These are phyloP conservation scores for Scalesia atractyloides DNA, from an alignment of 129 eudicot species.

Conservation along the genomic window DNA sequence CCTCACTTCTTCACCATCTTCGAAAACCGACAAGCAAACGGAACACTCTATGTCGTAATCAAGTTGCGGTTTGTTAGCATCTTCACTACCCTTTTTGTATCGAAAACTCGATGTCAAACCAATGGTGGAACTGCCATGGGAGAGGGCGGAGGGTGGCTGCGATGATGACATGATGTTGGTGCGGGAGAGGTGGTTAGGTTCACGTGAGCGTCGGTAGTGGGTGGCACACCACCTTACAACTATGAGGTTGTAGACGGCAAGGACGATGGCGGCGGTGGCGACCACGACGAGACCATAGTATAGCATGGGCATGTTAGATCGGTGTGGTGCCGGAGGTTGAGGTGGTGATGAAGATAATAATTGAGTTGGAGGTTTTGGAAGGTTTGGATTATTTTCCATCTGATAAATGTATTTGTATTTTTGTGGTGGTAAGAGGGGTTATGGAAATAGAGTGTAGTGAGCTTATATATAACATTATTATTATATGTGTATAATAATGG, in stretches of 20 bases:
- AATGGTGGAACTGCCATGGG: not conserved
- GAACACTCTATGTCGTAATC: constrained; percentile 44
- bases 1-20: constrained; percentile 69
- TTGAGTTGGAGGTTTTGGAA: constrained; percentile 20
- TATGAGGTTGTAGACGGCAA: constrained; percentile 60
- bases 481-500: too few species aligned
- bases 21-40: constrained; percentile 66
- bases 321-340: not conserved
- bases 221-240: constrained; percentile 49
- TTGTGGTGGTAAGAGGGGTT: constrained; percentile 16
- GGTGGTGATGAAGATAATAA: constrained; percentile 13
- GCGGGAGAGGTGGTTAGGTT: not conserved
- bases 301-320: constrained; percentile 45
- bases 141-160: constrained; percentile 12
- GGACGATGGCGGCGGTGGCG: constrained; percentile 58
- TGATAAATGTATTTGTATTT: not conserved
- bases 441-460: constrained; percentile 10
- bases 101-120: constrained; percentile 37
- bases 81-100: constrained; percentile 43
- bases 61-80: not conserved
- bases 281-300: constrained; percentile 76
- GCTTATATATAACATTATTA: too few species aligned
- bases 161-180: not conserved
- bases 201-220: constrained; percentile 19
- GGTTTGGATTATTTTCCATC: constrained; percentile 27